Conservation (phyloP, 129 eudicot genomes). For the Erigeron canadensis region DNA sequence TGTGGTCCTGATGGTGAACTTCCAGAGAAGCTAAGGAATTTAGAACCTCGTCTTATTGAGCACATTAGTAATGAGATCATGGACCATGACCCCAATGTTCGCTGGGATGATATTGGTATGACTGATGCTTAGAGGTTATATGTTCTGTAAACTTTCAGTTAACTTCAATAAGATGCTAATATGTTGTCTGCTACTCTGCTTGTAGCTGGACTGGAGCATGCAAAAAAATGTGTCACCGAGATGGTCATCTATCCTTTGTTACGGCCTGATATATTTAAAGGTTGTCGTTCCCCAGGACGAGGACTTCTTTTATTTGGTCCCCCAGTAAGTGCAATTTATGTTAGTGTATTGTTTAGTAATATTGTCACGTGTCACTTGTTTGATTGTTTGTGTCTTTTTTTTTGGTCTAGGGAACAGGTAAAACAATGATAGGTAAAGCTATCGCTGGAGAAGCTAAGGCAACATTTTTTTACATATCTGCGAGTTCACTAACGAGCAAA, state of each 20-base stretch:
- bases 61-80: constrained; percentile 93
- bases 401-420: constrained; percentile 87
- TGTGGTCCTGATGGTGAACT: constrained; percentile 98
- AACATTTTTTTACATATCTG: constrained; percentile 96
- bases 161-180: constrained; percentile 10
- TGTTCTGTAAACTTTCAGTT: background rate
- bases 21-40: constrained; percentile 82
- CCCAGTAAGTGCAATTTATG: constrained; percentile 20
- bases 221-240: constrained; percentile 95
- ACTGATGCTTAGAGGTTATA: constrained; percentile 5
- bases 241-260: constrained; percentile 97
- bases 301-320: constrained; percentile 73
- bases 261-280: constrained; percentile 96
- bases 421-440: constrained; percentile 99
- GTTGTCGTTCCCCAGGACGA: constrained; percentile 94
- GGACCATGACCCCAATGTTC: constrained; percentile 86
- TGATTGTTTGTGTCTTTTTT: constrained; percentile 12
- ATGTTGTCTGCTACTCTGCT: constrained; percentile 9
- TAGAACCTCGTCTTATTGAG: constrained; percentile 90
- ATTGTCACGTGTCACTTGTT: background rate
- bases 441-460: constrained; percentile 99
- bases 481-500: constrained; percentile 97
- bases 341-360: no score
- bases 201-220: constrained; percentile 95
- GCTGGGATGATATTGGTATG: constrained; percentile 95